Evolutionary conservation across 176 grass and related monocot genomes (phyloP).

Genomic region (Olyra latifolia): DNA sequence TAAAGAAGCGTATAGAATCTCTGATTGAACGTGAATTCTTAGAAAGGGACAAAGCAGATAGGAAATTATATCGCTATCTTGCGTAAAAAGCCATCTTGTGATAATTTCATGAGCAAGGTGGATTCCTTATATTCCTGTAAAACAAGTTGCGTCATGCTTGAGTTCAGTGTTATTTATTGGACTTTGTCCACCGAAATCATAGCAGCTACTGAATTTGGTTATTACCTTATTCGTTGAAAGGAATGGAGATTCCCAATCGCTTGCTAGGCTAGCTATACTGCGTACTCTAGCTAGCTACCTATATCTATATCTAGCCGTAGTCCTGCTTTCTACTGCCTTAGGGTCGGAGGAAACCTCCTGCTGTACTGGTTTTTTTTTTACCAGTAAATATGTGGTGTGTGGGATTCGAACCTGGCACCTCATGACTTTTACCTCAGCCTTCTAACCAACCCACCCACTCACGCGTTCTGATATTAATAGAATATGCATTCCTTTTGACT

Average conservation of each 20-base stretch:
- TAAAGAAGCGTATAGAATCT: slow-evolving; percentile 95
- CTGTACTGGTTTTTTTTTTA: too few relatives aligned
- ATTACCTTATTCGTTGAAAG: background rate
- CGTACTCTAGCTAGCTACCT: too few relatives aligned
- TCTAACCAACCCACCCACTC: too few relatives aligned
- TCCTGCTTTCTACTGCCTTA: too few relatives aligned
- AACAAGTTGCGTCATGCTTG: slow-evolving; percentile 37
- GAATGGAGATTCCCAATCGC: background rate
- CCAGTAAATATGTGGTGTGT: too few relatives aligned
- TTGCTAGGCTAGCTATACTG: too few relatives aligned
- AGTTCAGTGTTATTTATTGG: slow-evolving; percentile 42
- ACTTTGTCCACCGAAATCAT: slow-evolving; percentile 30
- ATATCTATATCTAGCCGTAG: too few relatives aligned
- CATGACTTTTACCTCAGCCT: too few relatives aligned
- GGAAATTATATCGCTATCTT: slow-evolving; percentile 98
- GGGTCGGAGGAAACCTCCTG: too few relatives aligned
- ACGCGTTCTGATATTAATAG: too few relatives aligned
- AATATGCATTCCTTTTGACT: too few relatives aligned
- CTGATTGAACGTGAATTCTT: slow-evolving; percentile 96
- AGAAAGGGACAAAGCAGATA: slow-evolving; percentile 93
- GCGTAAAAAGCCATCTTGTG: slow-evolving; percentile 50
- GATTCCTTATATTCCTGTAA: slow-evolving; percentile 41
- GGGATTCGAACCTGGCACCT: too few relatives aligned
- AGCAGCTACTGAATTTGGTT: slow-evolving; percentile 8
- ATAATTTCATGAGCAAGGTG: slow-evolving; percentile 27